phyloP scores from a whole-genome alignment of 495 filamentous ascomycete genomes.

The Trypethelium eluteriae region DNA sequence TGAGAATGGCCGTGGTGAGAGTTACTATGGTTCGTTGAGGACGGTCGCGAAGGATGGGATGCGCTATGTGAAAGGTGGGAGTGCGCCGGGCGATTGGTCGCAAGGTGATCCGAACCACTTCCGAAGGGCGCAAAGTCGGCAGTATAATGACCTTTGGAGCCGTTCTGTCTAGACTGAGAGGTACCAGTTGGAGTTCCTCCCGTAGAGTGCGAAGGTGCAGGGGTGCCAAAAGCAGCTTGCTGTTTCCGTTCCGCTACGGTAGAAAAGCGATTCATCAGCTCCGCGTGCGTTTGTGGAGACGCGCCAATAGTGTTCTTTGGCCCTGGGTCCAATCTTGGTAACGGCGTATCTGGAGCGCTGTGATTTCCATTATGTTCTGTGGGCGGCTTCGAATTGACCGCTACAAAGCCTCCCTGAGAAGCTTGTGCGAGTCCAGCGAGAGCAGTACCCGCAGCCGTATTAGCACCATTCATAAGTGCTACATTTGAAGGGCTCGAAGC shows the following conservation, averaged over 20 bases:
- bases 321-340: not conserved
- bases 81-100: not conserved
- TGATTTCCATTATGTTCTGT: slow-evolving; percentile 22
- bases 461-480: slow-evolving; percentile 30
- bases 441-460: slow-evolving; percentile 18
- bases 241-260: slow-evolving; percentile 4
- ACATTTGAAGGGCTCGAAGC: slow-evolving; percentile 34
- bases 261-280: slow-evolving; percentile 20
- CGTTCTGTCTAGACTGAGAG: slow-evolving; percentile 4
- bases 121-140: not conserved
- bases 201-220: not conserved
- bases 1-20: slow-evolving; percentile 10
- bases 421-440: slow-evolving; percentile 31
- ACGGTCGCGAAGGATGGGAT: slow-evolving; percentile 1
- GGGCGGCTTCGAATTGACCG: slow-evolving; percentile 46
- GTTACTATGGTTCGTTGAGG: not conserved
- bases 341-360: not conserved
- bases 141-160: slow-evolving; percentile 5
- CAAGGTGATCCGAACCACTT: not conserved
- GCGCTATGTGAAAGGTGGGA: not conserved
- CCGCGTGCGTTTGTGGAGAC: slow-evolving; percentile 25
- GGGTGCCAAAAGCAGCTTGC: not conserved
- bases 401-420: slow-evolving; percentile 49
- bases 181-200: not conserved
- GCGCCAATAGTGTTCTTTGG: slow-evolving; percentile 17